Base-by-base conservation (phyloP, 495 filamentous ascomycete genomes). In the Penicillium manginii region DNA sequence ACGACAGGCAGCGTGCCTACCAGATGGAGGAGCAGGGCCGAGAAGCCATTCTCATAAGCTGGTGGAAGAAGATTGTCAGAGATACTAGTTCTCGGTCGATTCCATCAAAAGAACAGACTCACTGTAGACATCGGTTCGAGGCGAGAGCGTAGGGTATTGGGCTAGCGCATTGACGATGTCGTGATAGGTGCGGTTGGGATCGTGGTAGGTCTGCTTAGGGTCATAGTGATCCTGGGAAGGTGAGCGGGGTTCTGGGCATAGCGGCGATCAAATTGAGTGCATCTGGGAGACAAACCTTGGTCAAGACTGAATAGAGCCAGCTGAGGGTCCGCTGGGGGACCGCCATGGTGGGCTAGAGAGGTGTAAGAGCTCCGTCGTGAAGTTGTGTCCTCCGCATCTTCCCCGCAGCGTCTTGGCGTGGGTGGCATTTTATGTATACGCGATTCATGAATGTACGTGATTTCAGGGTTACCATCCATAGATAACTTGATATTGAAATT, bases 41-140 rank as follows among this genome's bases (percentile, higher is more conserved):
- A 91, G 59, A 82, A 81, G 62, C 94, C 94, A 75, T 88, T 91
- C 64, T 96, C 92, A 75, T 91, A 93, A 40, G 93, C 93, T 97
- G 35, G 15, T 46, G 14, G 15, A 21, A 22, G 42, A 54, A 58
- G 47, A 14, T 1, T 7, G 9, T 29, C 14, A 40, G 23, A 14
- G 26, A 8, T 29, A 29, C 26, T 8, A 29, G 3, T 29, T 29
- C 26, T 7, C 26, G 26, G 26, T 0, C 9, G 4, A 29, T 29
- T 29, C 23, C 35, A 52, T 39, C 15, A 32, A 47, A 7, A 26
- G 4, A 26, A 17, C 15, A 14, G 12, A 71, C 85, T 65, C 83
- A 97, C 93, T 98, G 75, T 98, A 96, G 50, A 98, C 94, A 69
- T 97, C 91, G 39, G 96, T 98, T 59, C 90, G 85, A n/a, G 93